A percentile compares a stretch with the other conserved stretches of the same genome.
Conservation (phyloP, 345 rosid genomes). For the Boechera stricta region DNA sequence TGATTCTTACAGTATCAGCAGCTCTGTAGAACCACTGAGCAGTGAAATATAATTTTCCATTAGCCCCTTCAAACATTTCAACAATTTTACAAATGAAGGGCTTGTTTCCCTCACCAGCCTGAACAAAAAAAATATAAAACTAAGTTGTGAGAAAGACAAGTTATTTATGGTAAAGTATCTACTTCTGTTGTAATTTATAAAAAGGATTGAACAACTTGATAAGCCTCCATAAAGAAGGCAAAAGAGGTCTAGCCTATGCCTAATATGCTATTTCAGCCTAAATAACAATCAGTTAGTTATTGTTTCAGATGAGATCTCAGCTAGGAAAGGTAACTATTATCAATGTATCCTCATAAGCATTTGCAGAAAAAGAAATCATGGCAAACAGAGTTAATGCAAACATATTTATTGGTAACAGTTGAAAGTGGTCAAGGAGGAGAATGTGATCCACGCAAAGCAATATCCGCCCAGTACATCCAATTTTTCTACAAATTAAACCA, state of each 20-base stretch:
- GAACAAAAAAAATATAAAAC: background rate
- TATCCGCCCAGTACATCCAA: background rate
- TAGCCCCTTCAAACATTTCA: conserved; percentile 65
- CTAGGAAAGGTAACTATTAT: background rate
- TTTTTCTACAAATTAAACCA: background rate
- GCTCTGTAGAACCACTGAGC: conserved; percentile 88
- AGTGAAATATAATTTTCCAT: conserved; percentile 53
- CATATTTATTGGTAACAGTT: no score
- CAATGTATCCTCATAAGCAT: background rate
- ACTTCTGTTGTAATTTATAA: background rate
- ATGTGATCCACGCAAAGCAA: no score
- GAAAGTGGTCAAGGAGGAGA: no score
- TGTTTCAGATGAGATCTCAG: background rate
- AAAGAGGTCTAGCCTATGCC: background rate
- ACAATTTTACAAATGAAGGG: conserved; percentile 59
- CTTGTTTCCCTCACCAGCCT: conserved; percentile 61
- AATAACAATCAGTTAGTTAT: background rate
- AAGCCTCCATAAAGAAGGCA: background rate
- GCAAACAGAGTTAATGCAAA: background rate
- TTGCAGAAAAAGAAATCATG: background rate
- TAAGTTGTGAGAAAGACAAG: conserved; percentile 10
- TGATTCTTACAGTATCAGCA: conserved; percentile 64
- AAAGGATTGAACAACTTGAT: background rate
- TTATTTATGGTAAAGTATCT: background rate
- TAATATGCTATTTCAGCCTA: background rate